Conservation (phyloP, 441 rosid species). For the Erysimum pusillum region DNA sequence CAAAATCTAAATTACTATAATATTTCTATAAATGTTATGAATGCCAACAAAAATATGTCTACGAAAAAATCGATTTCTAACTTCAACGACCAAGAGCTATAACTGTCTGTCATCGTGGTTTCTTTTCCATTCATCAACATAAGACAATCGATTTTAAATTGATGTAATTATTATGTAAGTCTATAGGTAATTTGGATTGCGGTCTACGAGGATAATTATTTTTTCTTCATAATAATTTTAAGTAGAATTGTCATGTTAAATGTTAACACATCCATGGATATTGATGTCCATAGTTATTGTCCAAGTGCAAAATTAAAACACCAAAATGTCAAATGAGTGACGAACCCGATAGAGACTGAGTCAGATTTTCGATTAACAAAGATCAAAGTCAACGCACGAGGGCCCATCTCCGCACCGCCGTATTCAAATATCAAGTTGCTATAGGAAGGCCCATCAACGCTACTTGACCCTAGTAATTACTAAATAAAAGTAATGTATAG, state of each 20-base stretch:
- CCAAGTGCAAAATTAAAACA: background rate
- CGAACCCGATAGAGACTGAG: conserved; percentile 18
- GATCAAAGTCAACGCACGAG: conserved; percentile 18
- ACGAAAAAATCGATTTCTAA: too few relatives aligned
- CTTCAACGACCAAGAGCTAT: too few relatives aligned
- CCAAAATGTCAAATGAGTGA: conserved; percentile 2
- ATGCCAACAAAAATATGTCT: background rate
- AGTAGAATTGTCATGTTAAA: background rate
- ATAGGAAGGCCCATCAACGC: background rate
- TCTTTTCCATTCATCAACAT: background rate
- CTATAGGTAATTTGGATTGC: background rate
- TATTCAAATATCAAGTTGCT: conserved; percentile 1
- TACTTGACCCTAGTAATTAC: background rate
- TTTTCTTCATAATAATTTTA: background rate
- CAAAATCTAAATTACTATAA: background rate
- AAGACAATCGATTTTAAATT: background rate
- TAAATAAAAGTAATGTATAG: background rate
- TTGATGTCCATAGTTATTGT: background rate
- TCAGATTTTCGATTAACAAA: background rate
- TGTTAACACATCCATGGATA: background rate
- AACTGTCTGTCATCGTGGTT: background rate
- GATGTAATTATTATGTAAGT: too few relatives aligned
- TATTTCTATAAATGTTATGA: background rate
- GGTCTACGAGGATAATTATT: background rate
- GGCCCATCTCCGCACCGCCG: background rate